phyloP scores from a whole-genome alignment of 768 basidiomycete genomes.

The Cyathus striatus region DNA sequence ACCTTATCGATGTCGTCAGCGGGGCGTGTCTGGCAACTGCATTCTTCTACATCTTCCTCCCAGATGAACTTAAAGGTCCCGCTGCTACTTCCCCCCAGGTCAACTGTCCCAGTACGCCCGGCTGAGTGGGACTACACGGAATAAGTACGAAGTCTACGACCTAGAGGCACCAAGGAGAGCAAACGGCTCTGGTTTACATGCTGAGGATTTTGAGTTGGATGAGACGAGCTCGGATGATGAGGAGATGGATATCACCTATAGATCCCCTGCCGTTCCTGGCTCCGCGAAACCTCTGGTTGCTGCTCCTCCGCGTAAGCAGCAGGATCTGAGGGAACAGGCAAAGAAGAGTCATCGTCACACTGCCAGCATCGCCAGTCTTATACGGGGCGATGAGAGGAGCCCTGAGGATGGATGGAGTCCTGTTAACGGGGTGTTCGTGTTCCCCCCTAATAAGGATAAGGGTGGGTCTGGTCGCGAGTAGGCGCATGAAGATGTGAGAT shows the following conservation, averaged over 20 bases:
- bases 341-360: conserved; percentile 65
- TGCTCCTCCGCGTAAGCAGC: conserved; percentile 16
- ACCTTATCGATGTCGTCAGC: conserved; percentile 95
- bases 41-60: conserved; percentile 86
- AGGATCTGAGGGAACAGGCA: conserved; percentile 12
- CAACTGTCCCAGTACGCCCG: conserved; percentile 15
- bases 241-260: conserved; percentile 64
- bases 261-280: conserved; percentile 46
- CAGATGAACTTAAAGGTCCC: conserved; percentile 65
- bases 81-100: conserved; percentile 48
- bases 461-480: too few species aligned
- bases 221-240: conserved; percentile 62
- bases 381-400: conserved; percentile 66
- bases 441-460: conserved; percentile 26
- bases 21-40: conserved; percentile 87
- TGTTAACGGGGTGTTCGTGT: conserved; percentile 49
- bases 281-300: neutral
- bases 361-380: conserved; percentile 79
- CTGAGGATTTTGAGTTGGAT: conserved; percentile 50
- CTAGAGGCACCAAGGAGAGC: conserved; percentile 52
- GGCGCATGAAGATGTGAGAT: too few species aligned
- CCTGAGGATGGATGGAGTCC: conserved; percentile 86
- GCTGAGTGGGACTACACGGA: conserved; percentile 25
- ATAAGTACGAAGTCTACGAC: conserved; percentile 77
- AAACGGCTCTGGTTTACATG: conserved; percentile 28